These are phyloP conservation scores for Lasiosphaeria hispida DNA, from an alignment of 495 filamentous ascomycete genomes.

Conservation along the genomic window DNA sequence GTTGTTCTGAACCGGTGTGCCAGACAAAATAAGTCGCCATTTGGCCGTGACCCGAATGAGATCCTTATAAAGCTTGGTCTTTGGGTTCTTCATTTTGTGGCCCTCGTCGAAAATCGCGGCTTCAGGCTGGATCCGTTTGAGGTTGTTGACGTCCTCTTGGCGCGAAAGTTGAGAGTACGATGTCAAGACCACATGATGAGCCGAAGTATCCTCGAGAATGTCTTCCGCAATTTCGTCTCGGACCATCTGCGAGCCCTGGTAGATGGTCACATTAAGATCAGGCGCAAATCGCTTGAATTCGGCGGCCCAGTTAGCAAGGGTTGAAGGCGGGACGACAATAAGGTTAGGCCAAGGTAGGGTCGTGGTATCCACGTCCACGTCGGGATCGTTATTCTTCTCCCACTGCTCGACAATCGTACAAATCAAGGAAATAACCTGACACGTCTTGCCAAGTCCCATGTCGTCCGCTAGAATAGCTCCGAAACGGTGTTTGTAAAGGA, in stretches of 20 bases:
- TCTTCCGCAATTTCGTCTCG: conserved; percentile 62
- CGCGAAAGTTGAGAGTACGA: conserved; percentile 63
- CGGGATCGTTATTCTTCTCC: conserved; percentile 12
- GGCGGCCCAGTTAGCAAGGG: conserved; percentile 89
- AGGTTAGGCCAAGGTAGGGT: conserved; percentile 73
- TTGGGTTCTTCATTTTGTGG: conserved; percentile 83
- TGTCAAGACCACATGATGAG: conserved; percentile 83
- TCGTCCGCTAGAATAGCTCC: conserved; percentile 94
- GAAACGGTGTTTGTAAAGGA: conserved; percentile 73
- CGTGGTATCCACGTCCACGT: conserved; percentile 17
- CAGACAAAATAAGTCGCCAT: conserved; percentile 84
- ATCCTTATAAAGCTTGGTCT: conserved; percentile 74
- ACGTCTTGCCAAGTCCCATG: conserved; percentile 97
- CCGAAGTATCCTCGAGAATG: conserved; percentile 58
- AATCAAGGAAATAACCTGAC: conserved; percentile 90
- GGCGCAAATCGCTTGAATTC: conserved; percentile 91
- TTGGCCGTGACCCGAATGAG: conserved; percentile 72
- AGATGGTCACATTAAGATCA: conserved; percentile 67
- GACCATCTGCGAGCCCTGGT: conserved; percentile 69
- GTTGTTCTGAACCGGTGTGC: conserved; percentile 95
- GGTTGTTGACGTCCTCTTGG: conserved; percentile 39
- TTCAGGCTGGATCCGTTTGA: conserved; percentile 44
- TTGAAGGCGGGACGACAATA: conserved; percentile 87
- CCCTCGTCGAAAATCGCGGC: conserved; percentile 91
- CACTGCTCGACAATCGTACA: conserved; percentile 69